Base-by-base conservation (phyloP, 176 grass and related monocot genomes). In the Rhynchospora breviuscula region DNA sequence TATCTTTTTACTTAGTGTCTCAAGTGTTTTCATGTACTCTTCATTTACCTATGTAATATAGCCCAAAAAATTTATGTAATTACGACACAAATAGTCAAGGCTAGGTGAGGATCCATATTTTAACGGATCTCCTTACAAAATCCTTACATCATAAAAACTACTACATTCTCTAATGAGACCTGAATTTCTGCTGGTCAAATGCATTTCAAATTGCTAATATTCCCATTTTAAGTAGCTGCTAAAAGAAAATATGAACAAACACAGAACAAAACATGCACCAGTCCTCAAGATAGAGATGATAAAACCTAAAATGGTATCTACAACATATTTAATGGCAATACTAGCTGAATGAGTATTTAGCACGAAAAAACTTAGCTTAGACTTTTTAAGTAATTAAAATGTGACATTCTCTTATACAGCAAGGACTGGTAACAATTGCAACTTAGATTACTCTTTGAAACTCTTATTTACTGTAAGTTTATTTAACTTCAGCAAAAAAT, bases 1-100 rank as follows among this genome's bases (percentile, higher is more conserved):
- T 57, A 97, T 89, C 87, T 97, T 97, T 84, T 86, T 97, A 91
- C 94, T 97, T 71, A 97, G 81, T 59, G 83, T 90, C 58, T 97
- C 94, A 78, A 97, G 88, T 81, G 86, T 94, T 91, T 87, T 97
- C 86, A 97, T 84, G 70, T 94, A 97, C 85, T 97, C 94, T 79
- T 94, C 94, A 82, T 97, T 97, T 77, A 97, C 94, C 94, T 97
- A 90, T 44, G 68, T 77, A 14, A 22, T 85, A 82, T 73, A 76
- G 54, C 19, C 73, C 49, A 7, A 31, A 76, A 56, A 56, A 1
- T 7, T 4, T 7, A 77, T 54, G 73, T 18, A 77, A 77, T 29
- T 56, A 54, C 23, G 53, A 45, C 43, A 69, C 35, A 69, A 18
- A 76, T 26, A 3, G 12, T 54, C 52, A 76, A 76, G 48, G 49